Percentiles rank a stretch among this genome's conserved stretches.
Conservation (phyloP, 768 basidiomycete genomes). For the Lentinus tigrinus region DNA sequence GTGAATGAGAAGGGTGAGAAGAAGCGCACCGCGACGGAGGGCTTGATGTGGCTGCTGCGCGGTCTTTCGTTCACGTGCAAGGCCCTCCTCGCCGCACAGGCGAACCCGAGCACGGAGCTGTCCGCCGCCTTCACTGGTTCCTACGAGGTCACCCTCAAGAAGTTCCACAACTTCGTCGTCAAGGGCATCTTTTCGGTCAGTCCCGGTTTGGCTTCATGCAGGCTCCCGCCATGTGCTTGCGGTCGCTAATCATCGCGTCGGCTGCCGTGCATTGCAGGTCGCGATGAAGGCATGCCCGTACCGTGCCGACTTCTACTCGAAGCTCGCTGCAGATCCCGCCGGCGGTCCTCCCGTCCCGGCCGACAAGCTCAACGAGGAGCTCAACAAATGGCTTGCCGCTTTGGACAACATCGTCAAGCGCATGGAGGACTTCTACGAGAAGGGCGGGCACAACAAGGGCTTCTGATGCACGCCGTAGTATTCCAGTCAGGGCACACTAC, state of each 20-base stretch:
- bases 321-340: conserved; percentile 43
- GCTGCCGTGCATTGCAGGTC: conserved; percentile 34
- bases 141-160: conserved; percentile 81
- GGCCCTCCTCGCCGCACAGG: conserved; percentile 71
- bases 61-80: conserved; percentile 88
- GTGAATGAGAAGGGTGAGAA: conserved; percentile 84
- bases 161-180: conserved; percentile 79
- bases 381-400: conserved; percentile 53
- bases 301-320: conserved; percentile 55
- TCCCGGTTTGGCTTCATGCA: conserved; percentile 11
- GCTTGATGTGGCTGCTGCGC: conserved; percentile 90
- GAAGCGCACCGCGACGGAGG: conserved; percentile 86
- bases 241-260: neutral
- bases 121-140: conserved; percentile 71
- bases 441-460: conserved; percentile 42
- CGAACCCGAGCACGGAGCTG: conserved; percentile 63
- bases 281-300: conserved; percentile 72
- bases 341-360: conserved; percentile 36
- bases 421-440: conserved; percentile 46
- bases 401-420: conserved; percentile 47
- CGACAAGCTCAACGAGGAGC: conserved; percentile 45
- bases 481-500: neutral
- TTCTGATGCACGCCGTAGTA: conserved; percentile 28
- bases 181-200: conserved; percentile 54
- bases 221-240: neutral